Base-by-base conservation (phyloP, 768 basidiomycete species). In the Trametes elegans region DNA sequence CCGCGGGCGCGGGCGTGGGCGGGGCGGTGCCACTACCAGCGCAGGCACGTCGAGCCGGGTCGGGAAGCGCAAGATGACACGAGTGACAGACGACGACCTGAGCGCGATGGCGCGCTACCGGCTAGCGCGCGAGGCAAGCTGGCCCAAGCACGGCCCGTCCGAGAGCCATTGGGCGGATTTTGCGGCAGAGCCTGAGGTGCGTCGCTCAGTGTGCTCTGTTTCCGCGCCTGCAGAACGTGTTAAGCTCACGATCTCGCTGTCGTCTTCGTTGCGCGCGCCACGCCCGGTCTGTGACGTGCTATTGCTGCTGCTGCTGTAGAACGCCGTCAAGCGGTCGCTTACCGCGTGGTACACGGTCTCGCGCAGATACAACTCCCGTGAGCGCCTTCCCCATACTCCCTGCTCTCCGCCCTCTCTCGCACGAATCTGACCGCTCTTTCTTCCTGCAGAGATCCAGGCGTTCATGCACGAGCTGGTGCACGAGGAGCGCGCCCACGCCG, bases 81-180 rank as follows among this genome's bases (percentile, higher is more conserved):
- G 34, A n/a, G 40, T 54, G 28, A 54, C 53, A 9, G 36, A 54
- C 3, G 44, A 47, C 6, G 53, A 54, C 36, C 16, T 47, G 3
- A 35, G 36, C 18, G 53, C 53, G 19, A 40, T 54, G 44, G 53
- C 53, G 7, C 6, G 13, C 18, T 47, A 54, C 19, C 46, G n/a
- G 21, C 16, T 39, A 26, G 45, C 34, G 44, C 23, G 32, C 40
- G 7, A 10, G 32, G 14, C 10, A 5, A 27, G 9, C 11, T 36
- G 52, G 53, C 11, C 19, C 18, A 19, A 23, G 11, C 19, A 6
- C 1, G 13, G 5, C 8, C 18, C 8, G 19, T 11, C 14, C 11
- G 21, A 23, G 21, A 19, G 40, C 40, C n/a, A n/a, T n/a, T 41
- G 40, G 40, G 24, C 11, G 40, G 40, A 41, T 7, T 41, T 41